Evolutionary conservation across 805 yeast species (phyloP), one percentile per base, ranked within the genome.

Genomic region (Starmerella kuoi): DNA sequence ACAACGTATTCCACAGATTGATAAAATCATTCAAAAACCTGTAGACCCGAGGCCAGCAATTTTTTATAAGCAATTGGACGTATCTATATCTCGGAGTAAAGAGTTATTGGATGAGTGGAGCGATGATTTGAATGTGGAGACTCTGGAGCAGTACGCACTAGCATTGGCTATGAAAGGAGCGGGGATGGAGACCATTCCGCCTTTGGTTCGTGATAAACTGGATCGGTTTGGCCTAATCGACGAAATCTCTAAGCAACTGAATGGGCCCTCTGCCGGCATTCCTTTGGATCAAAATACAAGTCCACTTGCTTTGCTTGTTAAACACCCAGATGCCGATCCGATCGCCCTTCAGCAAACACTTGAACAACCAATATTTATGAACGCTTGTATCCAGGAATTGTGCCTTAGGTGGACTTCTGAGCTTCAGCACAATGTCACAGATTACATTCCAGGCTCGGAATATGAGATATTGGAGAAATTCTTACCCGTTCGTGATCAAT

Each of bases 1-100:
- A 5, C 24, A 34, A 14, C 20, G 51, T 11, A 37, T 45, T 2
- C 49, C 53, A 1, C 34, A 38, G 4, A 39, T 49, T 11, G 46
- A 49, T 33, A 42, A 40, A 31, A 20, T 46, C 2, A 12, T 33
- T 12, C 14, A 15, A 3, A n/a, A 9, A 3, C 38, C 44, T n/a
- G 23, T 35, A 6, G 50, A 43, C 27, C 20, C 30, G 2, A 30
- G 43, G 7, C 35, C 42, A n/a, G 21, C 5, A 1, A 24, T 20
- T 14, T 46, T 43, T 28, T 3, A 17, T 8, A 18, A 33, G 17
- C 22, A 20, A 4, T 2, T 43, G 14, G 22, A 18, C 7, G n/a
- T 8, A 17, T 21, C 35, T 2, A 15, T 11, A 4, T 19, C 31
- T 4, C 4, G 2, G 3, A 40, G 34, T 4, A 15, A 11, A 15